Percentiles rank a stretch among this genome's conserved stretches.
These are phyloP conservation scores for Pseudonitzschia multiseries DNA, from an alignment of 108 stramenopile genomes.

Conservation along the genomic window DNA sequence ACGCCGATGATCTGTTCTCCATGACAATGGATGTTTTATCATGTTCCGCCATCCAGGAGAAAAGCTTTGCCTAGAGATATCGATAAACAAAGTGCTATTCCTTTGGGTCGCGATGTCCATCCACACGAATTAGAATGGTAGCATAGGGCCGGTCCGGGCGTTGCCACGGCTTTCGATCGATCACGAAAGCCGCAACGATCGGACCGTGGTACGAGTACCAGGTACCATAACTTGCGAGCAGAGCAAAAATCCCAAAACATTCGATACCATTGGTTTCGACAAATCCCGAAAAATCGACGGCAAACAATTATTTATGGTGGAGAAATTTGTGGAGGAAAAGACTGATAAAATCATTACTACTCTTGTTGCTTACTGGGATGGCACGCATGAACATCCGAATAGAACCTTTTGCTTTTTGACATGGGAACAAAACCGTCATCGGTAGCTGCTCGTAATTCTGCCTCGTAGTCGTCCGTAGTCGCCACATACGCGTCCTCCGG, in stretches of 20 bases:
- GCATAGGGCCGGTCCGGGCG: background rate
- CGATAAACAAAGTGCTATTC: slow-evolving; percentile 83
- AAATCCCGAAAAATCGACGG: too few relatives aligned
- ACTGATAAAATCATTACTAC: background rate
- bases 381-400: slow-evolving; percentile 45
- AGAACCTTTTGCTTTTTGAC: slow-evolving; percentile 34
- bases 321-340: too few relatives aligned
- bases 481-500: slow-evolving; percentile 62
- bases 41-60: background rate
- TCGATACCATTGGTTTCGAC: too few relatives aligned
- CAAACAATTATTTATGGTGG: too few relatives aligned
- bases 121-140: slow-evolving; percentile 96
- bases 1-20: background rate
- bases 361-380: slow-evolving; percentile 20
- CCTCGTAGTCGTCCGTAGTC: slow-evolving; percentile 37
- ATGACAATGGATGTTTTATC: background rate
- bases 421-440: slow-evolving; percentile 26
- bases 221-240: too few relatives aligned
- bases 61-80: slow-evolving; percentile 81
- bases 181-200: background rate
- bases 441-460: slow-evolving; percentile 14
- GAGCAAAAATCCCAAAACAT: too few relatives aligned
- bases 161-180: background rate
- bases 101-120: slow-evolving; percentile 78
- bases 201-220: too few relatives aligned